phyloP scores from a whole-genome alignment of 2,329 filamentous ascomycete genomes.

The Microascus cirrosus region DNA sequence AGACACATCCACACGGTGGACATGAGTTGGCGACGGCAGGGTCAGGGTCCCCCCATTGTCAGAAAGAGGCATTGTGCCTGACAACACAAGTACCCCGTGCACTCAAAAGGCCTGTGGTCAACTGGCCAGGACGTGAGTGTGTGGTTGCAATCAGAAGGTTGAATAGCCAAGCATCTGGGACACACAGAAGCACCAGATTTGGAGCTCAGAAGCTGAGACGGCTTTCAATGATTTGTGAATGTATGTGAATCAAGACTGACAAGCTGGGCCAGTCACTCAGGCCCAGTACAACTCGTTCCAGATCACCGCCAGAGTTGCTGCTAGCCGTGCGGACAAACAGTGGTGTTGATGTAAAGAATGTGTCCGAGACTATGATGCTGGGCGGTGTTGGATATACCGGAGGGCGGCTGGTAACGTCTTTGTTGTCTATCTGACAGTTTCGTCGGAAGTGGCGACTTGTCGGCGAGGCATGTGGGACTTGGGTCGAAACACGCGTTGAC shows the following conservation, averaged over 20 bases:
- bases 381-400: neutral
- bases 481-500: neutral
- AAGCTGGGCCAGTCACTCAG: neutral
- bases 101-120: neutral
- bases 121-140: neutral
- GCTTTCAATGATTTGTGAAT: neutral
- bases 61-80: conserved; percentile 45
- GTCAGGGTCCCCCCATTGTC: conserved; percentile 64
- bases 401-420: neutral
- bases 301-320: neutral
- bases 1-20: conserved; percentile 72
- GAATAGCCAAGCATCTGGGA: neutral
- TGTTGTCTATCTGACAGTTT: neutral
- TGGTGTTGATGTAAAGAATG: neutral
- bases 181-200: neutral
- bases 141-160: neutral
- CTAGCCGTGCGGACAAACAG: neutral
- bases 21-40: conserved; percentile 74
- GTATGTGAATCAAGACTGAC: neutral
- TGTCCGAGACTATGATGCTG: neutral
- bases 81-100: neutral
- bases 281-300: neutral
- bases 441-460: neutral
- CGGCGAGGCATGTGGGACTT: neutral
- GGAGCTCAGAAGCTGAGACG: neutral